These are phyloP conservation scores for Aegilops umbellulata DNA, from an alignment of 176 grass and related monocot species.

Conservation along the genomic window DNA sequence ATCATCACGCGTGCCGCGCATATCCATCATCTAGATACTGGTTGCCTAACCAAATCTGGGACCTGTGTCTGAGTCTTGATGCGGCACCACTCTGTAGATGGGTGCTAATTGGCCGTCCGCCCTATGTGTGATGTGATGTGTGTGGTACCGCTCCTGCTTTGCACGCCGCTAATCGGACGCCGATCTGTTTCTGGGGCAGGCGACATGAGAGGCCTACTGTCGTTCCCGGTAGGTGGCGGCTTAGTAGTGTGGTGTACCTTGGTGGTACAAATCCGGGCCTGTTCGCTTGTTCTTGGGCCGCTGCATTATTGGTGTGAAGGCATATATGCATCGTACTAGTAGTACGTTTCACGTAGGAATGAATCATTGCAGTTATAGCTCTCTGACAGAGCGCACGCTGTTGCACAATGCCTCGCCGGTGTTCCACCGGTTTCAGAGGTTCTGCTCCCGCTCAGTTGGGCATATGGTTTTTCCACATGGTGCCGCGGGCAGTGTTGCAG, in stretches of 20 bases:
- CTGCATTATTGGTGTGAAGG: background rate
- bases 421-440: background rate
- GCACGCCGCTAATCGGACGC: background rate
- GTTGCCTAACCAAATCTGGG: background rate
- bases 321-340: background rate
- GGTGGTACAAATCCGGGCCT: no score
- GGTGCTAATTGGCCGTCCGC: background rate
- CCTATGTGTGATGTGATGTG: background rate
- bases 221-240: background rate
- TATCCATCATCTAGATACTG: no score
- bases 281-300: background rate
- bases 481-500: background rate
- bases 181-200: background rate
- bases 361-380: background rate
- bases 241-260: background rate
- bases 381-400: background rate
- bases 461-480: constrained; percentile 1
- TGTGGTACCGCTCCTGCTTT: background rate
- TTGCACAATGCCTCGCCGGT: background rate
- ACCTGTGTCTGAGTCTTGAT: background rate
- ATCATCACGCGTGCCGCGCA: background rate
- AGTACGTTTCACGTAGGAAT: background rate
- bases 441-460: background rate
- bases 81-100: background rate
- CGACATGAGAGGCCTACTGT: background rate